A percentile compares a stretch with the other conserved stretches of the same genome.
phyloP scores from a whole-genome alignment of 805 yeast species.

The Pichia pseudocactophila region DNA sequence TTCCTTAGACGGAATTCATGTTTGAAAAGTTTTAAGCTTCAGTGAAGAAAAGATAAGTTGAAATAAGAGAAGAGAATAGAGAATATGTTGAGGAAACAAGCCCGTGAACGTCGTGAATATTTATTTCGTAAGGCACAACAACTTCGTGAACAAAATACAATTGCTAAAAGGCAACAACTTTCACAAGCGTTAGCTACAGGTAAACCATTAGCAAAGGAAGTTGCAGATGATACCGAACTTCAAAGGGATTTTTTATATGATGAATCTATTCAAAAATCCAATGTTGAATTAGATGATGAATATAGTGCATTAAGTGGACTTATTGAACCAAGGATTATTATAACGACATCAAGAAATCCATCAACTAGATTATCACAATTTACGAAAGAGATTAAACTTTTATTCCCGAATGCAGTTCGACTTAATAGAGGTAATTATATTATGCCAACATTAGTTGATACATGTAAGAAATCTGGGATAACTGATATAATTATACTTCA shows the following conservation, averaged over 20 bases:
- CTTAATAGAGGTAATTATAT: constrained; percentile 90
- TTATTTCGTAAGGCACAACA: constrained; percentile 82
- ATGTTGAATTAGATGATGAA: constrained; percentile 70
- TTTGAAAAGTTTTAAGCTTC: neutral
- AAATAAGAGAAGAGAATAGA: neutral
- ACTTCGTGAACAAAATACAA: constrained; percentile 78
- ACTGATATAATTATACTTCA: constrained; percentile 82
- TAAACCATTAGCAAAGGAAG: constrained; percentile 78
- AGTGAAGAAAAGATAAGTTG: neutral
- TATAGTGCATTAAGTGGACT: constrained; percentile 82
- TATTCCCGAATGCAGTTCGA: constrained; percentile 85
- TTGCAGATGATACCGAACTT: constrained; percentile 77
- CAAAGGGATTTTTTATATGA: constrained; percentile 82
- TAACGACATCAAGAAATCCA: constrained; percentile 92
- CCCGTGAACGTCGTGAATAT: constrained; percentile 93
- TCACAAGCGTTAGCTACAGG: constrained; percentile 88
- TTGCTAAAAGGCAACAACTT: constrained; percentile 78
- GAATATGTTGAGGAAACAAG: constrained; percentile 74
- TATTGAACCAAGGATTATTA: constrained; percentile 80
- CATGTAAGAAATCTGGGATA: constrained; percentile 68
- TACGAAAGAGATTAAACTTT: constrained; percentile 80
- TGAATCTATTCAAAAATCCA: constrained; percentile 50
- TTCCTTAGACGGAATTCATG: too few species aligned
- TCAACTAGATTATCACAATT: constrained; percentile 79
- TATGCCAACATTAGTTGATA: constrained; percentile 73